Evolutionary conservation across 257 asterid genomes (phyloP), one percentile per base, ranked within the genome.

Genomic region (Eucommia ulmoides): DNA sequence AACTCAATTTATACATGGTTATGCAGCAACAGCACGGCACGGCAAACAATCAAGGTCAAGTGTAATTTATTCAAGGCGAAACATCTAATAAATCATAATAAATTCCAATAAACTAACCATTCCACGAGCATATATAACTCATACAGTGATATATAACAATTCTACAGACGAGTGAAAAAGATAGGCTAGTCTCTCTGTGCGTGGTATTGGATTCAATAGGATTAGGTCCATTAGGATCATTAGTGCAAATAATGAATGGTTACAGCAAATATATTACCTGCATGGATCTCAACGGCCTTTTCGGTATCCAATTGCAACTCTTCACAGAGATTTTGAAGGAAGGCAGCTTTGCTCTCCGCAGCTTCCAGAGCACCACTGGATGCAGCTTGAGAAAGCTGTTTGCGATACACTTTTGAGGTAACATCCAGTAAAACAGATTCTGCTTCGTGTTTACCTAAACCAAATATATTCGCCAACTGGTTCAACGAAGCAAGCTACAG

Each of bases 301-400:
- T 83, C 81, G 1, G 95, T 88, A 76, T 86, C 93, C 63, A 91
- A 83, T 52, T 74, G 78, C 74, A 86, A 74, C 68, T 91, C 95
- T 68, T 91, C 99, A 48, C 99, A 91, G 23, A 91, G 81, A 56
- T 64, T 72, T 65, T 91, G 99, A 73, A 91, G 99, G 74, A 74
- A 74, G 58, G 88, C 84, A 57, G 99, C 99, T 79, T 91, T 91
- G 72, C 99, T 91, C 25, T 79, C 87, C 14, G 93, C 75, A 35
- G 76, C 79, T 23, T 49, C 68, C 67, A 91, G 67, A 38, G 79
- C 79, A 22, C 99, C 99, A 63, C 85, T 72, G 48, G 96, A 68
- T 49, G 86, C 99, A 64, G 95, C 94, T 44, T 80, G 89, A 65
- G 93, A 83, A 62, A 91, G 93, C 55, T 80, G 88, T 73, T 70